Evolutionary conservation across 495 filamentous ascomycete species (phyloP).

Genomic region (Aspergillus sclerotiicarbonarius): DNA sequence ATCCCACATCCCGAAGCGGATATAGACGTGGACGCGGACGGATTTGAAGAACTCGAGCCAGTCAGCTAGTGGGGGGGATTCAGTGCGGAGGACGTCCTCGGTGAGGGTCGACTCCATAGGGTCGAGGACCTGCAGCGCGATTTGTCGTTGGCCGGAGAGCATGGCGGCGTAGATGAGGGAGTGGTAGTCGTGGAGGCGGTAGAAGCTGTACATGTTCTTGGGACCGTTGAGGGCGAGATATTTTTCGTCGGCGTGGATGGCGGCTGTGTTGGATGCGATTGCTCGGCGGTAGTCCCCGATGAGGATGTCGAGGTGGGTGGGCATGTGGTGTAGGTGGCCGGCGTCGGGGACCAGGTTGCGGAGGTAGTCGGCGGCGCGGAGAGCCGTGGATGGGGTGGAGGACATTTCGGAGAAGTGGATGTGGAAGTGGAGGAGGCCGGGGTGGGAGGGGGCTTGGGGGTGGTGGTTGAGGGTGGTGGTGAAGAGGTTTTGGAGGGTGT

Average conservation of each 20-base stretch:
- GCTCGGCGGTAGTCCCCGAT: constrained; percentile 60
- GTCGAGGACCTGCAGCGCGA: too few relatives aligned
- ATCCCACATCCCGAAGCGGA: constrained; percentile 63
- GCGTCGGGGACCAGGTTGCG: constrained; percentile 57
- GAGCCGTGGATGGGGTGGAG: constrained; percentile 50
- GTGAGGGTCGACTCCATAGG: too few relatives aligned
- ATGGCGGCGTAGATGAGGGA: constrained; percentile 41
- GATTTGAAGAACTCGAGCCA: constrained; percentile 62
- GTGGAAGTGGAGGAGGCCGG: constrained; percentile 62
- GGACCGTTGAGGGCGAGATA: constrained; percentile 34
- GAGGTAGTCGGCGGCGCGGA: constrained; percentile 56
- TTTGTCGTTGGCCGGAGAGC: too few relatives aligned
- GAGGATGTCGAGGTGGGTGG: constrained; percentile 61
- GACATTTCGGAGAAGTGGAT: constrained; percentile 73
- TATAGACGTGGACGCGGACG: constrained; percentile 56
- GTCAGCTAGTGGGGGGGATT: constrained; percentile 63
- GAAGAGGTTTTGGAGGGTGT: constrained; percentile 46
- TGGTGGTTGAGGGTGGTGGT: constrained; percentile 4
- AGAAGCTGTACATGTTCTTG: too few relatives aligned
- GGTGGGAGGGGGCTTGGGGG: constrained; percentile 41
- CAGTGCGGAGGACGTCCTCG: constrained; percentile 45
- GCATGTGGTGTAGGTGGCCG: constrained; percentile 66
- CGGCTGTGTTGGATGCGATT: constrained; percentile 53
- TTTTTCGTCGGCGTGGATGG: constrained; percentile 55
- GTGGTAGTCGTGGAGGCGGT: too few relatives aligned